These are phyloP conservation scores for Solanum verrucosum DNA, from an alignment of 257 asterid genomes.

Conservation along the genomic window DNA sequence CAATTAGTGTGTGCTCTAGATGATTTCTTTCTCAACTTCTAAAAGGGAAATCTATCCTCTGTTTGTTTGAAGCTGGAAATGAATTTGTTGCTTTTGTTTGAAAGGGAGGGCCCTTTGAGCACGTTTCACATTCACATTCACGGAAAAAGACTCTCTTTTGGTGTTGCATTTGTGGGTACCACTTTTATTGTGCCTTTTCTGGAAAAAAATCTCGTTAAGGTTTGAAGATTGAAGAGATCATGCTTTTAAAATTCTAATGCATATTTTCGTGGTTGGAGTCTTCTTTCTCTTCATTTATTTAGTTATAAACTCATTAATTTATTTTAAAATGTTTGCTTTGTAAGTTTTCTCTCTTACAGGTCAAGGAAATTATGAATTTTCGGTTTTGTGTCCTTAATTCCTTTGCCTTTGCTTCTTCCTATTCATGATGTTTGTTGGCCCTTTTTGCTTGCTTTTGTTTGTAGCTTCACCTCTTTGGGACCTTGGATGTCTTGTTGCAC, in stretches of 20 bases:
- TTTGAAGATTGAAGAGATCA: not conserved
- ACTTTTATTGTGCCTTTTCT: not conserved
- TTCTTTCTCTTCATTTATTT: not conserved
- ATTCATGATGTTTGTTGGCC: not conserved
- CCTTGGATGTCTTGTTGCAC: not conserved
- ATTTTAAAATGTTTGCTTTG: not conserved
- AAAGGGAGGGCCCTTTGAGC: constrained; percentile 9
- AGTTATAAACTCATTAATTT: not conserved
- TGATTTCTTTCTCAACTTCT: not conserved
- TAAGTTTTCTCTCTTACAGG: not conserved
- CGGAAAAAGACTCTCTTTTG: not conserved
- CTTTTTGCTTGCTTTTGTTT: not conserved
- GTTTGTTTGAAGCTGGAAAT: not conserved
- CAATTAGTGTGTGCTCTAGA: not conserved
- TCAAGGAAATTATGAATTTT: not conserved
- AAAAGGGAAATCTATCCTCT: not conserved
- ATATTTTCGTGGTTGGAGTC: not conserved
- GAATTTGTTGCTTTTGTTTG: constrained; percentile 1
- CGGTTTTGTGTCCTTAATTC: not conserved
- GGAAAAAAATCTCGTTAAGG: not conserved
- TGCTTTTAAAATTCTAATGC: not conserved
- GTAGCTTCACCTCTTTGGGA: not conserved
- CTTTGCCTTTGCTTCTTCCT: not conserved
- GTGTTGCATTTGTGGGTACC: constrained; percentile 2
- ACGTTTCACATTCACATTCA: constrained; percentile 11